Evolutionary conservation across 495 filamentous ascomycete genomes (phyloP), one percentile per base, ranked within the genome.

Genomic region (Xylaria sp.): DNA sequence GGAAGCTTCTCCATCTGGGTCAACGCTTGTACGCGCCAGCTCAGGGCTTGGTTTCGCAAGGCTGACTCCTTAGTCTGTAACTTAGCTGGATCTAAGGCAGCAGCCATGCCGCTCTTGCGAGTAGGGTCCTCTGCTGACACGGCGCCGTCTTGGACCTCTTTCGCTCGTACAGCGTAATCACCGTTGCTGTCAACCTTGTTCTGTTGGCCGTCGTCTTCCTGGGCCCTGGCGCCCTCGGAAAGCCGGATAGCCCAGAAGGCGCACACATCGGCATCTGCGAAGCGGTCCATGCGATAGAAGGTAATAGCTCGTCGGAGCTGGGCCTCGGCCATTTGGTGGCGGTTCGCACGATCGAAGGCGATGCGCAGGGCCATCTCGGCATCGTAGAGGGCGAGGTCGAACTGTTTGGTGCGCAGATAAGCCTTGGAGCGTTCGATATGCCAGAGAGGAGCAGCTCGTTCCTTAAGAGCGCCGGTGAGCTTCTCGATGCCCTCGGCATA

Each of bases 401-500:
- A 76, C 61, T 76, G 73, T 48, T 85, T 80, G 17, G 81, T 77
- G 67, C 95, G 91, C 11, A 93, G 88, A 76, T 93, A 91, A 35
- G 94, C 94, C 14, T 90, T 95, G 2, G 93, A 92, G 33, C 97
- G 93, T 78, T 96, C 91, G 71, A 97, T 89, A 72, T 96, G 92
- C 87, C 97, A 98, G 69, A 88, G 79, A 6, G 93, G 92, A 9
- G 94, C 91, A 41, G 86, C 88, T 14, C 92, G 90, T 8, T 86
- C 78, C 35, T 84, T 74, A 6, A 99, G 82, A n/a, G 95, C 96
- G 58, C 85, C 82, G n/a, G 94, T 93, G 72, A 93, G 93, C 73
- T 91, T 84, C 9, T 81, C 79, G 74, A 97, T 88, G 12, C 94
- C 95, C 35, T 83, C 82, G 12, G 82, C 77, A 72, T 88, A 96